phyloP scores from a whole-genome alignment of 192 early-diverging fungal genomes.

The Podochytrium sp. region DNA sequence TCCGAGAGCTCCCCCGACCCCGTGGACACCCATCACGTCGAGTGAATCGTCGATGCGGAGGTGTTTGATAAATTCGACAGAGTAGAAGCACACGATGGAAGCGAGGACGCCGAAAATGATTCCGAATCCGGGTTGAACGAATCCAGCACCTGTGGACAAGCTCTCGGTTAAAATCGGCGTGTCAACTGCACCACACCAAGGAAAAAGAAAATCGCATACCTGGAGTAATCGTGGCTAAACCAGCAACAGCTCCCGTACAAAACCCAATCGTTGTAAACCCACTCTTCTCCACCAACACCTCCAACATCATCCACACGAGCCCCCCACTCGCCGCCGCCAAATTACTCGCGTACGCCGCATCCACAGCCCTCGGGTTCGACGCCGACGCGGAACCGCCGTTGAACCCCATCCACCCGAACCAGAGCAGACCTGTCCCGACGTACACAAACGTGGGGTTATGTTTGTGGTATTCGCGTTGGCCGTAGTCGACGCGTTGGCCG shows the following conservation, averaged over 20 bases:
- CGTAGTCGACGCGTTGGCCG: slow-evolving; percentile 7
- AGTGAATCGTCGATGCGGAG: slow-evolving; percentile 51
- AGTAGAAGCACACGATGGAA: background rate
- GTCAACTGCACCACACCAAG: no score
- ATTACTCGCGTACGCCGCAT: slow-evolving; percentile 73
- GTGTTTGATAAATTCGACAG: background rate
- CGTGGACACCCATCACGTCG: slow-evolving; percentile 88
- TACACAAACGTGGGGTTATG: slow-evolving; percentile 83
- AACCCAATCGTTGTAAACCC: slow-evolving; percentile 79
- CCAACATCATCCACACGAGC: slow-evolving; percentile 72
- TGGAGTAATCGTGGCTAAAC: slow-evolving; percentile 82
- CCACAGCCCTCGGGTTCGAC: slow-evolving; percentile 69
- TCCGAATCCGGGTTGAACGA: slow-evolving; percentile 74
- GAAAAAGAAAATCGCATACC: no score
- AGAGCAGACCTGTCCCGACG: slow-evolving; percentile 74
- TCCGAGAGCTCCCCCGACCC: slow-evolving; percentile 80
- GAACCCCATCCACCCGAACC: slow-evolving; percentile 86
- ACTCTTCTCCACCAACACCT: slow-evolving; percentile 62
- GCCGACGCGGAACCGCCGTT: slow-evolving; percentile 77
- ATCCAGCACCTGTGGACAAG: slow-evolving; percentile 88
- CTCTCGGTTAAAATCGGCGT: no score
- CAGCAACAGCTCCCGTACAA: slow-evolving; percentile 83
- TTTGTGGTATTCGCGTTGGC: background rate
- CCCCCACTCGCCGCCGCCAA: slow-evolving; percentile 67
- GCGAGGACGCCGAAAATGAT: slow-evolving; percentile 33